These are phyloP conservation scores for Pyrenophora tritici-repentis DNA, from an alignment of 2,329 filamentous ascomycete species.

Conservation along the genomic window DNA sequence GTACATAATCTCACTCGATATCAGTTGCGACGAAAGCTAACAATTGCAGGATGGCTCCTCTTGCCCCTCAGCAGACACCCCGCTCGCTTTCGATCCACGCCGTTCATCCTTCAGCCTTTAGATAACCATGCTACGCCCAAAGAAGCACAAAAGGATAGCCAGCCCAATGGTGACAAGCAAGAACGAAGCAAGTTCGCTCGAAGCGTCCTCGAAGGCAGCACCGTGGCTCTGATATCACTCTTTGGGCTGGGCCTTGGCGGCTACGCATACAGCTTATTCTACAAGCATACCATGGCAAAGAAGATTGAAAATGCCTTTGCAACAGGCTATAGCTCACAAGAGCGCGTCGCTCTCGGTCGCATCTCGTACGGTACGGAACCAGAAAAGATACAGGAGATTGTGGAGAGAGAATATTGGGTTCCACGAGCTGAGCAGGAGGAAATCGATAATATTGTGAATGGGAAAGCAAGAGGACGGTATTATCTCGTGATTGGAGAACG, in stretches of 20 bases:
- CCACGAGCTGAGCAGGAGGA: conserved; percentile 76
- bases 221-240: conserved; percentile 42
- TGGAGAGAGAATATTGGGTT: conserved; percentile 74
- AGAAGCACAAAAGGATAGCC: background rate
- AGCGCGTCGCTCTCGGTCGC: conserved; percentile 38
- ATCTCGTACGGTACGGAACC: conserved; percentile 37
- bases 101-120: conserved; percentile 18
- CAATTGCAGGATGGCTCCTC: conserved; percentile 33
- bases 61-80: conserved; percentile 33
- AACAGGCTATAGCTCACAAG: conserved; percentile 42
- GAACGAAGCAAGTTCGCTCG: conserved; percentile 38
- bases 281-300: conserved; percentile 35
- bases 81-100: conserved; percentile 17
- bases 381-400: conserved; percentile 33
- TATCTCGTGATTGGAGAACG: conserved; percentile 92
- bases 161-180: conserved; percentile 11
- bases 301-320: conserved; percentile 45
- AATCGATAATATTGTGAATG: conserved; percentile 81
- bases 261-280: conserved; percentile 42
- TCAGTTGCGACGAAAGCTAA: conserved; percentile 6
- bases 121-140: background rate
- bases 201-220: conserved; percentile 43
- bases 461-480: conserved; percentile 76
- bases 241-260: conserved; percentile 41
- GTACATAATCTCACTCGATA: conserved; percentile 8